phyloP scores from a whole-genome alignment of 768 basidiomycete species.

The Auriscalpium vulgare region DNA sequence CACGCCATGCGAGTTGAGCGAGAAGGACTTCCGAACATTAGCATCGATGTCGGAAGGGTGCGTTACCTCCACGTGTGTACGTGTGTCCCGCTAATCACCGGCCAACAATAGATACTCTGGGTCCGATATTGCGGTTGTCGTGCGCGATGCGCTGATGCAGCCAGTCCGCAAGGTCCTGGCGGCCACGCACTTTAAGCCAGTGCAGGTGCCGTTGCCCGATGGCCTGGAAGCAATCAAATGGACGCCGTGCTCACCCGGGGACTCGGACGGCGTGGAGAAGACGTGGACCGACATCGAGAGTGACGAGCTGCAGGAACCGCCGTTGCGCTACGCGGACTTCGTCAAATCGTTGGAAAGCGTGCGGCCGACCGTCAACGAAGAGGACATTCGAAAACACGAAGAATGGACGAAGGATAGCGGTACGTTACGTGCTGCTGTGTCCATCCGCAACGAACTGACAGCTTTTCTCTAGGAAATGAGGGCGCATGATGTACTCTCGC shows the following conservation, averaged over 20 bases:
- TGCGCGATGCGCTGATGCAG: constrained; percentile 97
- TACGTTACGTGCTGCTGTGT: constrained; percentile 24
- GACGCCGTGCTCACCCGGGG: constrained; percentile 97
- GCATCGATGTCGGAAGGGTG: constrained; percentile 86
- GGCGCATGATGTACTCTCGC: neutral
- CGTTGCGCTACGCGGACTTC: constrained; percentile 72
- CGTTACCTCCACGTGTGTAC: constrained; percentile 7
- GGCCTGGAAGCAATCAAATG: constrained; percentile 41
- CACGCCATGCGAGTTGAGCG: constrained; percentile 78
- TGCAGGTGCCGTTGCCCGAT: constrained; percentile 31
- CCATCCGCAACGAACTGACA: neutral
- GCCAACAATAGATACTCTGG: constrained; percentile 67
- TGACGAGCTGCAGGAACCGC: constrained; percentile 87
- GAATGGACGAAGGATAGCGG: constrained; percentile 83
- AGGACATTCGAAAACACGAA: constrained; percentile 79
- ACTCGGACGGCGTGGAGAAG: constrained; percentile 77
- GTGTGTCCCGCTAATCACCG: neutral
- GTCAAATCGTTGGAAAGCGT: constrained; percentile 69
- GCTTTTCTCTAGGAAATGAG: neutral
- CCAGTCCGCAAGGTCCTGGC: constrained; percentile 93
- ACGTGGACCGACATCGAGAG: constrained; percentile 83
- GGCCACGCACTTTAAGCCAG: constrained; percentile 88
- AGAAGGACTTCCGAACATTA: constrained; percentile 71
- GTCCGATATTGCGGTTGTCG: constrained; percentile 89
- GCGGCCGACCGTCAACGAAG: constrained; percentile 80